Conservation (phyloP, 1,284 basidiomycete genomes). For the Schizopora paradoxa region DNA sequence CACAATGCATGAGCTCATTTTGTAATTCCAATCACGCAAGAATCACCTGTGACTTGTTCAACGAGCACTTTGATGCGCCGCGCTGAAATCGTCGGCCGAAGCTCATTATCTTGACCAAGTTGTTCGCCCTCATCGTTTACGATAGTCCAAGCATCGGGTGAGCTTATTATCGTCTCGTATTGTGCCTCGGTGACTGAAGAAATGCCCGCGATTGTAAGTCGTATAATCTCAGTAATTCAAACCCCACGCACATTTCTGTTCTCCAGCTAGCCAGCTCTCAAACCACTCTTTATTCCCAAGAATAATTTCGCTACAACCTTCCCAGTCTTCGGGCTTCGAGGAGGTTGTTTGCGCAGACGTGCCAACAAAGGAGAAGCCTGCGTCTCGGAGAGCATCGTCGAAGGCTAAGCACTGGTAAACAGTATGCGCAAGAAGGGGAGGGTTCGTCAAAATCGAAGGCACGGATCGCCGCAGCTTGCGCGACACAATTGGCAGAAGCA, state of each 20-base stretch:
- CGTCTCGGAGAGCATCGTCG: conserved; percentile 76
- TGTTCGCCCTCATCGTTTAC: conserved; percentile 55
- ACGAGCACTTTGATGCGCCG: conserved; percentile 77
- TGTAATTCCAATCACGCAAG: conserved; percentile 8
- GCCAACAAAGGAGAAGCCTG: conserved; percentile 60
- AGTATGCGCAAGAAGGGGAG: conserved; percentile 89
- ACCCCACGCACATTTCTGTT: conserved; percentile 68
- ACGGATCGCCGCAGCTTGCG: conserved; percentile 73
- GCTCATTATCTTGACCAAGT: conserved; percentile 36
- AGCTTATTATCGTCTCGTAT: conserved; percentile 78
- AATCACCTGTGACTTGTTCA: conserved; percentile 82
- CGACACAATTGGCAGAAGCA: conserved; percentile 64
- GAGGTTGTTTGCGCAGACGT: conserved; percentile 36
- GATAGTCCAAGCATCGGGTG: conserved; percentile 86
- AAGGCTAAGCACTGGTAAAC: conserved; percentile 90
- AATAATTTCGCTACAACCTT: conserved; percentile 77
- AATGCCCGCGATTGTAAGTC: conserved; percentile 3
- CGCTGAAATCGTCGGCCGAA: conserved; percentile 73
- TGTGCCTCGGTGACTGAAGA: conserved; percentile 67
- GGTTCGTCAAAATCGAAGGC: conserved; percentile 69
- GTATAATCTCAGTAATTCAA: background rate
- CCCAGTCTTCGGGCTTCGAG: conserved; percentile 43
- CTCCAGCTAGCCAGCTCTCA: conserved; percentile 82
- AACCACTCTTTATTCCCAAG: conserved; percentile 87
- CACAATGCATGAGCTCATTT: background rate